Percentiles rank a stretch among this genome's conserved stretches.
Evolutionary conservation across 2,329 filamentous ascomycete genomes (phyloP).

Genomic region (Sarocladiaceae sp.): DNA sequence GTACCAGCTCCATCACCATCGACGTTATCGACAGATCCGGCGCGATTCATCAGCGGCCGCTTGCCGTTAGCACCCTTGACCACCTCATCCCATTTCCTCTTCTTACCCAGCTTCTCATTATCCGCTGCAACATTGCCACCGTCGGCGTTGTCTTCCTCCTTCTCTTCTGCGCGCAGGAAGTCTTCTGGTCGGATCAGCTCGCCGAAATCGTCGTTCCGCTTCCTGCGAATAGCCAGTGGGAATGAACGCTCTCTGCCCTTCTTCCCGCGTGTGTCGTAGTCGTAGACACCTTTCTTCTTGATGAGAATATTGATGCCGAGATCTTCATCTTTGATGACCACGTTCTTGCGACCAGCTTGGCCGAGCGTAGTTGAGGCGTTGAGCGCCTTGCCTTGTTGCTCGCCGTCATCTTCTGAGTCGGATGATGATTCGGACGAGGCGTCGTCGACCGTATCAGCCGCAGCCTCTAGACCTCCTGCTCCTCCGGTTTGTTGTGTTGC

Average conservation of each 20-base stretch:
- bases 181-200: conserved; percentile 92
- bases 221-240: conserved; percentile 73
- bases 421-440: conserved; percentile 81
- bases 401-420: conserved; percentile 81
- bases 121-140: conserved; percentile 27
- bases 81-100: conserved; percentile 84
- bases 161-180: conserved; percentile 86
- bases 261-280: conserved; percentile 87
- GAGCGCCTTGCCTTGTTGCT: conserved; percentile 85
- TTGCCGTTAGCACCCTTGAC: conserved; percentile 46
- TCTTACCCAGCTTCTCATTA: conserved; percentile 72
- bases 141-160: conserved; percentile 66
- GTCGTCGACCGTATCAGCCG: conserved; percentile 69
- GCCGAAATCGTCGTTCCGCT: conserved; percentile 83
- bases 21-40: conserved; percentile 38
- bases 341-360: conserved; percentile 77
- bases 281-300: conserved; percentile 82
- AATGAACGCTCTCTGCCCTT: conserved; percentile 91
- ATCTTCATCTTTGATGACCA: conserved; percentile 81
- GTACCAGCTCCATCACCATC: conserved; percentile 25
- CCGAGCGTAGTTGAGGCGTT: conserved; percentile 83
- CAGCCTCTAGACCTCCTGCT: conserved; percentile 59
- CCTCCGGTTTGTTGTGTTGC: conserved; percentile 69
- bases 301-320: conserved; percentile 86
- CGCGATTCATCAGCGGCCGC: conserved; percentile 44